phyloP scores from a whole-genome alignment of 2,329 filamentous ascomycete genomes.

The Colletotrichum shisoi region DNA sequence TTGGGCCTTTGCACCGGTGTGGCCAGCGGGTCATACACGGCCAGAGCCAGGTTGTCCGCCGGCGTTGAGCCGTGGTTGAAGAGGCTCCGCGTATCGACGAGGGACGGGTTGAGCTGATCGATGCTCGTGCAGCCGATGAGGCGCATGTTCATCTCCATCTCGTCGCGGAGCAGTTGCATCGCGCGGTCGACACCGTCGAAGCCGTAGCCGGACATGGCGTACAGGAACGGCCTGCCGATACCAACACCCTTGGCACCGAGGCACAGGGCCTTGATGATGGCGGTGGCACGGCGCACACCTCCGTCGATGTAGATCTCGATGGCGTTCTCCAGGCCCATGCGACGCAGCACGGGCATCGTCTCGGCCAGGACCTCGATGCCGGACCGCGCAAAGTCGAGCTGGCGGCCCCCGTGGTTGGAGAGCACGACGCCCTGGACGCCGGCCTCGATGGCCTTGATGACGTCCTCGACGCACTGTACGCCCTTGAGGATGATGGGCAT shows the following conservation, averaged over 20 bases:
- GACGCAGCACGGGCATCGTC: slow-evolving; percentile 85
- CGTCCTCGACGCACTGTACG: slow-evolving; percentile 94
- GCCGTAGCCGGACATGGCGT: slow-evolving; percentile 94
- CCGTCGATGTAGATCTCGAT: slow-evolving; percentile 93
- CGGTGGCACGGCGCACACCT: slow-evolving; percentile 86
- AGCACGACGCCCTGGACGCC: slow-evolving; percentile 90
- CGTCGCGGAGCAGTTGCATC: slow-evolving; percentile 91
- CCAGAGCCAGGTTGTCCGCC: slow-evolving; percentile 56
- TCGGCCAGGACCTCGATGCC: slow-evolving; percentile 91
- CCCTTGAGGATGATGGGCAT: slow-evolving; percentile 98
- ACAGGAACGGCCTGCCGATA: slow-evolving; percentile 93
- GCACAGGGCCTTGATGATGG: slow-evolving; percentile 94
- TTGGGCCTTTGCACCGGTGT: slow-evolving; percentile 61
- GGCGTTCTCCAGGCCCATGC: slow-evolving; percentile 74
- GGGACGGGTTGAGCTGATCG: slow-evolving; percentile 77
- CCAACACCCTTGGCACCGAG: slow-evolving; percentile 91
- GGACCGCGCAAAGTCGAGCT: slow-evolving; percentile 90
- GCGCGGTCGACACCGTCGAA: slow-evolving; percentile 86
- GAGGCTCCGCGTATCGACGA: slow-evolving; percentile 81
- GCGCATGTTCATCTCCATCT: slow-evolving; percentile 99
- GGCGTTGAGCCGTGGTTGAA: slow-evolving; percentile 61
- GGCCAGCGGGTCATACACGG: slow-evolving; percentile 63
- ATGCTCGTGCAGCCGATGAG: slow-evolving; percentile 81
- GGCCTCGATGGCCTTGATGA: slow-evolving; percentile 81
- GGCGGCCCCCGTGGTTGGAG: slow-evolving; percentile 93